These are phyloP conservation scores for Hortaea werneckii DNA, from an alignment of 2,329 filamentous ascomycete genomes.

Conservation along the genomic window DNA sequence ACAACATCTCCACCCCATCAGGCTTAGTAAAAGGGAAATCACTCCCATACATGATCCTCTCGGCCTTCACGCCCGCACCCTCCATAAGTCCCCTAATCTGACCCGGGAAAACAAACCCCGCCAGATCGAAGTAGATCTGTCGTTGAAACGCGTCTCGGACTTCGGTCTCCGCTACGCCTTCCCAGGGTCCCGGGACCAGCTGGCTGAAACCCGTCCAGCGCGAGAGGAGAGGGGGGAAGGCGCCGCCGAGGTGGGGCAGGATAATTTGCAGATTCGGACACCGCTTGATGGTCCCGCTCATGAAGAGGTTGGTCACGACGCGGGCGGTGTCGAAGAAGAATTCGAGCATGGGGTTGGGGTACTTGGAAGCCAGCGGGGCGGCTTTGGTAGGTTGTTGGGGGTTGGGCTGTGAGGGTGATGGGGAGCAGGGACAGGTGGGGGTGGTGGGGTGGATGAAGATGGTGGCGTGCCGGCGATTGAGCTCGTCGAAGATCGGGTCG, in stretches of 20 bases:
- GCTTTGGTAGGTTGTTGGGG: constrained; percentile 20
- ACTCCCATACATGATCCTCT: constrained; percentile 42
- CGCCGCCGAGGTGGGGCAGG: constrained; percentile 40
- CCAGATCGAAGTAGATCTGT: constrained; percentile 45
- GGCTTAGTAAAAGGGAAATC: constrained; percentile 43
- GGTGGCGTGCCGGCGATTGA: constrained; percentile 37
- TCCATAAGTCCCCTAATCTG: constrained; percentile 41
- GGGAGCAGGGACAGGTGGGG: constrained; percentile 29
- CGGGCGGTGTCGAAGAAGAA: constrained; percentile 47
- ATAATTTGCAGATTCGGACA: constrained; percentile 40
- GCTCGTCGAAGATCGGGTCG: constrained; percentile 37
- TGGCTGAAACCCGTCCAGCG: constrained; percentile 33
- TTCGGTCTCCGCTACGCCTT: constrained; percentile 17
- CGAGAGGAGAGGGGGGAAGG: constrained; percentile 35
- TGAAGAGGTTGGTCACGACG: constrained; percentile 39
- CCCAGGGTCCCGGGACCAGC: constrained; percentile 27
- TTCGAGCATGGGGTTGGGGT: constrained; percentile 38
- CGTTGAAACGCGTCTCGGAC: constrained; percentile 25
- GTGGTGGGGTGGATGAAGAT: constrained; percentile 48
- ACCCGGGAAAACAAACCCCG: constrained; percentile 39
- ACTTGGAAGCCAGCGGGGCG: constrained; percentile 27
- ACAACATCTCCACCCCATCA: constrained; percentile 27
- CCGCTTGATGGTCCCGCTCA: constrained; percentile 36
- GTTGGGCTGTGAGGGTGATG: constrained; percentile 9
- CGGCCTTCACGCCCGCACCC: constrained; percentile 27